Evolutionary conservation across 768 basidiomycete genomes (phyloP).

Genomic region (Panaeolus papilionaceus): DNA sequence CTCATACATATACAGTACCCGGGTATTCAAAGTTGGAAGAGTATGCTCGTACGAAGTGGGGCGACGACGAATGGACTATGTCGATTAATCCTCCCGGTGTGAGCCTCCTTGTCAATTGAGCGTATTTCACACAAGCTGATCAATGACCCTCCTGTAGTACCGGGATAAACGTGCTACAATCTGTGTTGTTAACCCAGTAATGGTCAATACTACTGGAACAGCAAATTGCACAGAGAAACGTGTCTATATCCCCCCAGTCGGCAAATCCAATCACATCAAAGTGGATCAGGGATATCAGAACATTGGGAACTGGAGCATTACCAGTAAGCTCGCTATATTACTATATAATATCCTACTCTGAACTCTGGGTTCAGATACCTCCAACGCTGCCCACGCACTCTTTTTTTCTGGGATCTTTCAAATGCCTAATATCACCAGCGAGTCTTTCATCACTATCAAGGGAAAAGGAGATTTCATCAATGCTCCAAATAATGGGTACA

Average conservation of each 20-base stretch:
- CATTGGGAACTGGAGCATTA: conserved; percentile 35
- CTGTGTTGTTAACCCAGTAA: conserved; percentile 29
- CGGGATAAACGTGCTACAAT: conserved; percentile 34
- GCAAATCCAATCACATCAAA: conserved; percentile 27
- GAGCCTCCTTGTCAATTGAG: conserved; percentile 9
- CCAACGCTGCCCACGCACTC: conserved; percentile 33
- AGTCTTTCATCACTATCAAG: conserved; percentile 22
- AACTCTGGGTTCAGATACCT: conserved; percentile 26
- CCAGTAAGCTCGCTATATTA: conserved; percentile 23
- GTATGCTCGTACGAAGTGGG: conserved; percentile 32
- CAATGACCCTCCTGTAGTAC: conserved; percentile 23
- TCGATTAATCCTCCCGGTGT: conserved; percentile 34
- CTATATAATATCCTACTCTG: background rate
- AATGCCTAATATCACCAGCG: conserved; percentile 29
- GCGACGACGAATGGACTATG: conserved; percentile 30
- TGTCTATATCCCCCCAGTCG: conserved; percentile 29
- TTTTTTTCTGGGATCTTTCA: conserved; percentile 32
- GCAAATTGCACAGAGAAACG: conserved; percentile 29
- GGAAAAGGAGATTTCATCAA: conserved; percentile 33
- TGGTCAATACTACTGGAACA: conserved; percentile 24
- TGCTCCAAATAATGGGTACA: conserved; percentile 33
- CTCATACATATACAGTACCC: conserved; percentile 24
- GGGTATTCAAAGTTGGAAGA: conserved; percentile 32
- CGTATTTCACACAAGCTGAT: background rate
- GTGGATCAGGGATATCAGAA: conserved; percentile 32